Evolutionary conservation across 345 rosid genomes (phyloP), one percentile per base, ranked within the genome.

Genomic region (Eucalyptus sideroxylon): DNA sequence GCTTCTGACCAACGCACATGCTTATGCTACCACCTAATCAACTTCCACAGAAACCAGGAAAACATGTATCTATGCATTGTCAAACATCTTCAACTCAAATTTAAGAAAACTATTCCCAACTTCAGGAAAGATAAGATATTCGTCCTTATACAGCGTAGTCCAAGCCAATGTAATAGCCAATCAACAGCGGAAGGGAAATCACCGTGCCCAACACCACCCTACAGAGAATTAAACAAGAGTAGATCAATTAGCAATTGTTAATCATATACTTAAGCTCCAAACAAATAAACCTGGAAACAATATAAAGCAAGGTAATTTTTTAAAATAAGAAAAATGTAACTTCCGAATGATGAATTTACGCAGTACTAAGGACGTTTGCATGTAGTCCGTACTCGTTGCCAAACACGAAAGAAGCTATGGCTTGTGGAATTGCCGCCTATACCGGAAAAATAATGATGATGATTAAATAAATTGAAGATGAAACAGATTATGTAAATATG

Each of bases 141-240:
- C 51, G 3, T 3, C 7, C 37, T 77, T 42, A 88, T 31, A 47
- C 42, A 34, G 86, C 49, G 26, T 88, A 91, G 44, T 89, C 93
- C 72, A 92, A 80, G 67, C 86, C 34, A 8, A 92, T 92, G 60
- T 92, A 92, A 49, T 93, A 92, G 42, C 89, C 91, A 3, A 90
- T 92, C 91, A 95, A 92, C 89, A 96, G 92, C 0, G 98, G 98
- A 89, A 96, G 93, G 3, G 97, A 92, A 62, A 90, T 95, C 85
- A 95, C 49, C 92, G 89, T 96, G 6, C 99, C 99, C 50, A 97
- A 95, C 44, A 97, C 95, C 69, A 96, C 99, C 87, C 99, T 97
- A 93, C 90, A 92, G 88, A 21, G 21, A 14, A n/a, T 19, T 31
- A 16, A 67, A 86, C 12, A 16, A 53, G 23, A 21, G 47, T 26